Base-by-base conservation (phyloP, 2,329 filamentous ascomycete species). In the Talaromyces sp. region DNA sequence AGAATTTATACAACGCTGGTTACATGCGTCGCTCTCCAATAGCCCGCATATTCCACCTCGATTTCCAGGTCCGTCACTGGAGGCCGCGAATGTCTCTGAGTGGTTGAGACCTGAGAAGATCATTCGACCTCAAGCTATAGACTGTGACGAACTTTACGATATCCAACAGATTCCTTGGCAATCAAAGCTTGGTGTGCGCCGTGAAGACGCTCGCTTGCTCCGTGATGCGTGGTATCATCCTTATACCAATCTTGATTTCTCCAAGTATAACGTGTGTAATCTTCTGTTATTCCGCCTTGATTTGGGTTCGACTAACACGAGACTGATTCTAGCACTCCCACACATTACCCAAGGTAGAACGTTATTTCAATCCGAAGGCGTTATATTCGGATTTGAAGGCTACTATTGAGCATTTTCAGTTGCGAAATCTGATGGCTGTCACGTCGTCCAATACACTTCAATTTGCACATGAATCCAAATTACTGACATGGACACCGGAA, bases 321-420 rank as follows among this genome's bases (percentile, higher is more conserved):
- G 13, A 22, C 52, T 37, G 5, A 10, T 3, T 56, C n/a, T 63
- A 78, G 74, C 68, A 65, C 68, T 70, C 74, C 7, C 68, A 70
- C 35, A 70, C 66, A 35, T 70, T 82, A 10, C 76, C 76, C 9
- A 74, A 74, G 43, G 76, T 74, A 1, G 83, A 83, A 67, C 75
- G 72, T 22, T 83, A 78, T 67, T 85, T 84, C 72, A 76, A 75
- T 4, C 82, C 81, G 63, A 78, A 78, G 50, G 75, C 80, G 35
- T 83, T 83, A 77, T 80, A 82, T 66, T 83, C 81, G 0, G 75
- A 75, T 11, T 80, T 83, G 67, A 81, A 77, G 62, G 81, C 83
- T 4, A 79, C 77, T n/a, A 81, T 84, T 56, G 79, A 82, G 35
- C 85, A 88, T 71, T 87, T 86, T 67, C 85, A 88, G 69, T 79